These are phyloP conservation scores for Arbutus unedo DNA, from an alignment of 148 eudicot genomes.

Conservation along the genomic window DNA sequence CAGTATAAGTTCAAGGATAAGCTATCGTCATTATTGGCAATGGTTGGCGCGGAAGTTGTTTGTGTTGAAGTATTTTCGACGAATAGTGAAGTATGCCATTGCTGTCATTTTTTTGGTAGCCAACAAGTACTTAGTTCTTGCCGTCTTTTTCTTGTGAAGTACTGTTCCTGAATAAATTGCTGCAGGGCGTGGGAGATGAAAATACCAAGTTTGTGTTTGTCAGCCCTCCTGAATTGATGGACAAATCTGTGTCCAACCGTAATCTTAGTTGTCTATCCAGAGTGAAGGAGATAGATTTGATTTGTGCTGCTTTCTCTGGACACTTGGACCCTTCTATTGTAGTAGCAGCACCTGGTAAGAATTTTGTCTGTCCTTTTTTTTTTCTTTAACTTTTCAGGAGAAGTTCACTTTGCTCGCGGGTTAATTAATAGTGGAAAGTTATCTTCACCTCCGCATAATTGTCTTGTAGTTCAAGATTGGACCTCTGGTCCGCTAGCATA, in stretches of 20 bases:
- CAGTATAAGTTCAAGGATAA: slow-evolving; percentile 72
- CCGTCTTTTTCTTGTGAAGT: not conserved
- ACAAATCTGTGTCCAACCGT: slow-evolving; percentile 22
- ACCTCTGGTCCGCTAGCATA: not conserved
- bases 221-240: slow-evolving; percentile 44
- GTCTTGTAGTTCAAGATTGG: not conserved
- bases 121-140: not conserved
- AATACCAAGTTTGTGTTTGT: slow-evolving; percentile 55
- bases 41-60: slow-evolving; percentile 61
- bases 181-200: slow-evolving; percentile 50
- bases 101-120: not conserved
- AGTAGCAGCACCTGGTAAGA: slow-evolving; percentile 70
- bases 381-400: not conserved
- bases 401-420: not conserved
- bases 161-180: not conserved
- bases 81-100: slow-evolving; percentile 50
- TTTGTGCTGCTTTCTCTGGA: slow-evolving; percentile 74
- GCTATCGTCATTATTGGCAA: slow-evolving; percentile 59
- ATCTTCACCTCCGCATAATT: not conserved
- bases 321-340: slow-evolving; percentile 67
- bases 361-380: not conserved
- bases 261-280: slow-evolving; percentile 47
- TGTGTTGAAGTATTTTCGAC: slow-evolving; percentile 39
- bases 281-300: slow-evolving; percentile 57
- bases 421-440: slow-evolving; percentile 1